Conservation (phyloP, 108 stramenopile genomes). For the Cyclotella sp. region DNA sequence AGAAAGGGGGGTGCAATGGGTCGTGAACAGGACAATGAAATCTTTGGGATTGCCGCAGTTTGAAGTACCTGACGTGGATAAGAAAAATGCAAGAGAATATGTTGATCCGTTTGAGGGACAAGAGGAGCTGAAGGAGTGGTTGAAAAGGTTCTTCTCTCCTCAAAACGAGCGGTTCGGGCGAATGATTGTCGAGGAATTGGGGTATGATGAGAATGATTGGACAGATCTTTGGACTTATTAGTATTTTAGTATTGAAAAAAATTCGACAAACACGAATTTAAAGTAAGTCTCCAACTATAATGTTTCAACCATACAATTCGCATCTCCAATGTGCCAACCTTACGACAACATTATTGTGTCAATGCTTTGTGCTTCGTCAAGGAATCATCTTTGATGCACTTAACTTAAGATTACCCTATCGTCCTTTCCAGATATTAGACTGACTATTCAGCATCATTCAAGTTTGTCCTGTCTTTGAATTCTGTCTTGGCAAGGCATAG, state of each 20-base stretch:
- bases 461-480: no score
- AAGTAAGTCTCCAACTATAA: no score
- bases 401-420: no score
- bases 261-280: no score
- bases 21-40: constrained; percentile 53
- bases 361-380: no score
- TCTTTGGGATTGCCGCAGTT: constrained; percentile 60
- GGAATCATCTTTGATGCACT: no score
- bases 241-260: neutral
- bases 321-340: no score
- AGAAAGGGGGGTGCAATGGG: constrained; percentile 54
- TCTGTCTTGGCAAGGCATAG: no score
- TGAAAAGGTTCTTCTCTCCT: constrained; percentile 52
- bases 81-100: constrained; percentile 53
- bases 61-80: constrained; percentile 36
- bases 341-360: no score
- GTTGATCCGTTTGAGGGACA: constrained; percentile 33
- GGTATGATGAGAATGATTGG: constrained; percentile 47
- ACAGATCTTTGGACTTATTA: constrained; percentile 33
- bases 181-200: constrained; percentile 45
- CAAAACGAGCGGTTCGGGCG: constrained; percentile 49
- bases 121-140: constrained; percentile 43
- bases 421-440: no score
- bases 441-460: no score
- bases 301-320: no score